Conservation (phyloP, 371 early-diverging fungal species). For the Rozella allomycis region DNA sequence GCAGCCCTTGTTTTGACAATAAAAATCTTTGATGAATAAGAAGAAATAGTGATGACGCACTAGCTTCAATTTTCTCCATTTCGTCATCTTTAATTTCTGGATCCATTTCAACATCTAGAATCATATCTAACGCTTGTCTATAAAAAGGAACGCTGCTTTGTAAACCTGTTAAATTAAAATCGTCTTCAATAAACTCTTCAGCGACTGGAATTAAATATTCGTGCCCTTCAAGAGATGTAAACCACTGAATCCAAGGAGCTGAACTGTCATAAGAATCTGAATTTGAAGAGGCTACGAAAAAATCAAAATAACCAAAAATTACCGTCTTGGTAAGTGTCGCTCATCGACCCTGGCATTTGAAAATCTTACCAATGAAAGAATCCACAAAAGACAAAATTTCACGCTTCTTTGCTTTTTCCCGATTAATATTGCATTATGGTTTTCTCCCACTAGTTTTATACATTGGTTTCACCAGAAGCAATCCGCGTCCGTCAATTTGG, state of each 20-base stretch:
- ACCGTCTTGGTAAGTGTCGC: too few species aligned
- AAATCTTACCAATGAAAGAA: too few species aligned
- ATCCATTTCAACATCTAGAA: slow-evolving; percentile 2
- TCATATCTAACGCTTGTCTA: slow-evolving; percentile 54
- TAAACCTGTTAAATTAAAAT: slow-evolving; percentile 89
- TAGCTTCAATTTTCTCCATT: not conserved
- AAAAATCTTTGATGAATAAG: slow-evolving; percentile 19
- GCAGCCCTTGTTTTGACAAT: slow-evolving; percentile 11
- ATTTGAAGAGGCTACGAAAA: too few species aligned
- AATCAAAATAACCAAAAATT: too few species aligned
- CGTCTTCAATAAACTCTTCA: slow-evolving; percentile 79
- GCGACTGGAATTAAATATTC: slow-evolving; percentile 87
- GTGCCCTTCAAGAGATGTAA: slow-evolving; percentile 30
- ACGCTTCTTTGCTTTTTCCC: too few species aligned
- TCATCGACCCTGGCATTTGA: too few species aligned
- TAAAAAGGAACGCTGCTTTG: slow-evolving; percentile 48
- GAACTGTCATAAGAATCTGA: not conserved
- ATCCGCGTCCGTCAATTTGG: too few species aligned
- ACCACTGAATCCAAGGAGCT: not conserved
- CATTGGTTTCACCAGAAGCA: too few species aligned
- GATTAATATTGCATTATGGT: too few species aligned
- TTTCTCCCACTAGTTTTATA: too few species aligned
- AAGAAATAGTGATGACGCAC: slow-evolving; percentile 6
- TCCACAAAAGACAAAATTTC: too few species aligned
- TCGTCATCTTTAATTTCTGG: not conserved